These are phyloP conservation scores for Seiridium cupressi DNA, from an alignment of 2,329 filamentous ascomycete species.

Conservation along the genomic window DNA sequence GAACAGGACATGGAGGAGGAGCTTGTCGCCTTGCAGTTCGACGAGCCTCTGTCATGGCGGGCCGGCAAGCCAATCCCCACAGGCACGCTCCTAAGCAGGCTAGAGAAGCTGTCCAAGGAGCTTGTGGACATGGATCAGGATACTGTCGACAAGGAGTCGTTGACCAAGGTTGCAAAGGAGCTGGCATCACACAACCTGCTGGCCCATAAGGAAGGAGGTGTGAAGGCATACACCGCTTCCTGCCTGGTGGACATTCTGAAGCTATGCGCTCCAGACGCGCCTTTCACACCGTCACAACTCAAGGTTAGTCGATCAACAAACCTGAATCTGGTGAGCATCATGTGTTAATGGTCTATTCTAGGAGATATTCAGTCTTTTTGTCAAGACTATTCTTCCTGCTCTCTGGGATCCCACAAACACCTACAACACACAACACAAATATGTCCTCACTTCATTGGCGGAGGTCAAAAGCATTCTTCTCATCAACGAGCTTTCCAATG, in stretches of 20 bases:
- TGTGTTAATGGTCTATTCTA: constrained; percentile 30
- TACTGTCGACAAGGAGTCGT: constrained; percentile 76
- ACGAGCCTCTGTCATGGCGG: constrained; percentile 85
- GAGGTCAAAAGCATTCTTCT: constrained; percentile 95
- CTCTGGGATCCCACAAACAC: constrained; percentile 83
- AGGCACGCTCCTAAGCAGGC: constrained; percentile 74
- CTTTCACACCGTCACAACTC: constrained; percentile 84
- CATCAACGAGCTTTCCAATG: constrained; percentile 80
- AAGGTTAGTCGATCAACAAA: constrained; percentile 60
- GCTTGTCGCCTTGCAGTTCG: constrained; percentile 65
- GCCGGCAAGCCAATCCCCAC: constrained; percentile 87
- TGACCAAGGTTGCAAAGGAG: constrained; percentile 80
- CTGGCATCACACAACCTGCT: constrained; percentile 79
- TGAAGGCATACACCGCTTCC: constrained; percentile 83
- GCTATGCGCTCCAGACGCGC: constrained; percentile 90
- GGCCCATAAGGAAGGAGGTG: constrained; percentile 88
- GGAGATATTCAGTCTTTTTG: constrained; percentile 92
- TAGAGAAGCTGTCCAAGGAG: constrained; percentile 80
- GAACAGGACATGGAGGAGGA: constrained; percentile 37
- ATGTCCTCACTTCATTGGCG: constrained; percentile 82
- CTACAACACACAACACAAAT: constrained; percentile 91
- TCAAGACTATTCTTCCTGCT: constrained; percentile 78
- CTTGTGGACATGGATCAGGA: constrained; percentile 86
- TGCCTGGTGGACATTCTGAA: constrained; percentile 92
- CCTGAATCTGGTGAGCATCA: neutral